Evolutionary conservation across 192 early-diverging fungal species (phyloP), one percentile per base, ranked within the genome.

Genomic region (Gamsiella multidivaricata): DNA sequence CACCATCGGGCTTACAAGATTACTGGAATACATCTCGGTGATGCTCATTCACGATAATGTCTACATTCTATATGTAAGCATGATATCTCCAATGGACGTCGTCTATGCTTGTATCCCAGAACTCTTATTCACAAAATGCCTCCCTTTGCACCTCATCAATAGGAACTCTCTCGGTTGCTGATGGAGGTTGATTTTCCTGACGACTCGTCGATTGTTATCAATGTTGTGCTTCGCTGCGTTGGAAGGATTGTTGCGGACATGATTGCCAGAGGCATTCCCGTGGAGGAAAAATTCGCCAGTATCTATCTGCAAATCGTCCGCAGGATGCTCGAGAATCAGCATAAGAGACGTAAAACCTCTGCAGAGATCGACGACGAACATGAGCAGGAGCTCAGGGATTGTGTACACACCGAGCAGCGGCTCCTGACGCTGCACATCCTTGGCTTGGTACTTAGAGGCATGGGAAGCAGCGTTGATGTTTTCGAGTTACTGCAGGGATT

Each of bases 401-500:
- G 65, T 23, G 61, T 81, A 2, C 66, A 75, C 23, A 73, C 80
- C 5, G 80, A 81, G 62, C 80, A 81, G 32, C 58, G 72, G 50
- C 61, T 81, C 12, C 42, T 81, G 57, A 45, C 60, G 7, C 41
- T 81, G 25, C 80, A 81, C 29, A 65, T 75, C 18, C 57, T 81
- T 17, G 80, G 80, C 2, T 42, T 81, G 41, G 62, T 81, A 2
- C 61, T 81, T 31, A 74, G 65, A 54, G 65, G 67, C 32, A 75
- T 72, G 57, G 67, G 56, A 6, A 54, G 45, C 34, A 54, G 66
- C 26, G 61, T 74, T 6, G 66, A 75, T 17, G 47, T 81, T 1
- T 81, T 81, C 39, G 80, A 81, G 14, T 45, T 61, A 18, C 50
- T 81, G 29, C 80, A 81, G 49, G 80, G 80, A 42, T 81, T 81